Evolutionary conservation across 345 rosid species (phyloP).

Genomic region (Syzygium jambos): DNA sequence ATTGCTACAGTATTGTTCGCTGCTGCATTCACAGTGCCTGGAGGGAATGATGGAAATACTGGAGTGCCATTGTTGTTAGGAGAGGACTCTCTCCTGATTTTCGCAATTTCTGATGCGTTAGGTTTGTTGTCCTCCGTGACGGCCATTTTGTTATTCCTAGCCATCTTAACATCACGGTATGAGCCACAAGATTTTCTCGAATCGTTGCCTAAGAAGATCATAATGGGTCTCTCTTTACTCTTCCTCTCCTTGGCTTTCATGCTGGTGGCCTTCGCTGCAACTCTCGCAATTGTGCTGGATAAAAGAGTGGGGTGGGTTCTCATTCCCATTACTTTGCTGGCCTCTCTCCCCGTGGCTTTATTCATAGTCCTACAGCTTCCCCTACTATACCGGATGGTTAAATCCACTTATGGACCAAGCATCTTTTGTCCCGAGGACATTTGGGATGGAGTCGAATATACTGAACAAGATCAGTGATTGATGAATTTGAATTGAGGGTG

Average conservation of each 20-base stretch:
- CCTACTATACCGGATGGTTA: not conserved
- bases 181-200: conserved; percentile 11
- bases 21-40: conserved; percentile 25
- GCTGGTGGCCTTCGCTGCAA: not conserved
- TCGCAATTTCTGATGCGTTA: conserved; percentile 6
- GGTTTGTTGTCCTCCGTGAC: conserved; percentile 11
- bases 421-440: not conserved
- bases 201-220: not conserved
- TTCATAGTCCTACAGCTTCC: not conserved
- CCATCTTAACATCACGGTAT: conserved; percentile 1
- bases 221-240: not conserved
- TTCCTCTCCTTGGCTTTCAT: not conserved
- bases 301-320: not conserved
- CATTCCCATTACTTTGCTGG: not conserved
- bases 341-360: not conserved
- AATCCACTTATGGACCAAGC: not conserved
- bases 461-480: no score
- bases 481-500: not conserved
- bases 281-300: not conserved
- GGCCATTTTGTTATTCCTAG: conserved; percentile 16
- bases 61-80: no score
- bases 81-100: not conserved
- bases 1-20: conserved; percentile 25
- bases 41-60: not conserved
- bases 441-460: not conserved